Evolutionary conservation across 192 early-diverging fungal genomes (phyloP).

Genomic region (Entomortierella parvispora): DNA sequence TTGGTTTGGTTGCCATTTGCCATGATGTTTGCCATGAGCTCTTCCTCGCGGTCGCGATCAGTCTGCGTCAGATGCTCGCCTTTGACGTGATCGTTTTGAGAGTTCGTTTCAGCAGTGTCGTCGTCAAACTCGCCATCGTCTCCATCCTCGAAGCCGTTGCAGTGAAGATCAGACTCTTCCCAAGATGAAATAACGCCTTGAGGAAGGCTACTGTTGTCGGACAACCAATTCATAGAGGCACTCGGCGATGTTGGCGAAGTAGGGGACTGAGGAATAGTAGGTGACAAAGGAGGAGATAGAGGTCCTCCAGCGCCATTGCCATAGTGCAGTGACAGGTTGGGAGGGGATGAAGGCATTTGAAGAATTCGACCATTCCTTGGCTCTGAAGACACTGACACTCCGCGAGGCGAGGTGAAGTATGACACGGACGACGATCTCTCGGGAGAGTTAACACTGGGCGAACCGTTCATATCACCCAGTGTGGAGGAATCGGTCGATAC

Average conservation of each 20-base stretch:
- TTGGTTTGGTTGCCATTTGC: slow-evolving; percentile 33
- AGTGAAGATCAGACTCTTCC: slow-evolving; percentile 17
- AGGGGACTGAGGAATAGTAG: slow-evolving; percentile 13
- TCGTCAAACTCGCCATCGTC: slow-evolving; percentile 25
- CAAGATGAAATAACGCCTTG: slow-evolving; percentile 7
- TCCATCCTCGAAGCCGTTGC: not conserved
- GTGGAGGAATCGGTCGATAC: slow-evolving; percentile 12
- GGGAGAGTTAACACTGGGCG: too few species aligned
- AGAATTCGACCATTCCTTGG: slow-evolving; percentile 21
- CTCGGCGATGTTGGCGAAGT: slow-evolving; percentile 16
- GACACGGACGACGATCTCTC: too few species aligned
- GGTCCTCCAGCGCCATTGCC: not conserved
- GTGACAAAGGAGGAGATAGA: slow-evolving; percentile 32
- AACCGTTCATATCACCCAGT: not conserved
- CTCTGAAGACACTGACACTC: not conserved
- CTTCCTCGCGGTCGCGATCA: slow-evolving; percentile 36
- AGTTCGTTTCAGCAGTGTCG: too few species aligned
- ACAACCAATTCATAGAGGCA: slow-evolving; percentile 16
- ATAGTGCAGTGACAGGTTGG: slow-evolving; percentile 24
- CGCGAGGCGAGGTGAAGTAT: not conserved
- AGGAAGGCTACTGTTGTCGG: slow-evolving; percentile 11
- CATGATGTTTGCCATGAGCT: slow-evolving; percentile 42
- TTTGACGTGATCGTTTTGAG: slow-evolving; percentile 6
- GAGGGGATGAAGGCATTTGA: slow-evolving; percentile 28
- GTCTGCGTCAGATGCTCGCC: slow-evolving; percentile 33